phyloP scores from a whole-genome alignment of 202 grass and related monocot species.

The Panicum virgatum region DNA sequence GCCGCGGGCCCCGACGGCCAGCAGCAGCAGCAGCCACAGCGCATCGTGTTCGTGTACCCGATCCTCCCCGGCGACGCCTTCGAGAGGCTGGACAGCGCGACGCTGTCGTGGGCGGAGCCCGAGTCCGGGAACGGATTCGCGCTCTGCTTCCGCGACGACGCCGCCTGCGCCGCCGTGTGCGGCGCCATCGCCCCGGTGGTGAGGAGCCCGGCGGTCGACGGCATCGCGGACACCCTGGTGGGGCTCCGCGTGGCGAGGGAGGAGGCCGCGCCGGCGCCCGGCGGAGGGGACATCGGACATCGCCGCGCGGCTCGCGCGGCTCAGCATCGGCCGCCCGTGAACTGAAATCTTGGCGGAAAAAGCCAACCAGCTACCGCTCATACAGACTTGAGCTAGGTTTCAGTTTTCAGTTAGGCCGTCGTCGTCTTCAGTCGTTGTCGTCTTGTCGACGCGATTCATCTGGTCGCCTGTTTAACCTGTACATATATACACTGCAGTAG shows the following conservation, averaged over 20 bases:
- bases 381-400: no score
- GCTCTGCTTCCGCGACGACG: conserved; percentile 3
- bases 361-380: not conserved
- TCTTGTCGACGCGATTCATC: no score
- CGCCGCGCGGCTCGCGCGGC: not conserved
- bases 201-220: conserved; percentile 18
- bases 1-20: not conserved
- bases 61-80: conserved; percentile 42
- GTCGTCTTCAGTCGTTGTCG: not conserved
- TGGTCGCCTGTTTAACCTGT: not conserved
- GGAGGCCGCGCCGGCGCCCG: not conserved
- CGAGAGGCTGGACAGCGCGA: conserved; percentile 30
- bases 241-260: conserved; percentile 38
- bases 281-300: conserved; percentile 29
- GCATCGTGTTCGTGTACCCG: conserved; percentile 39
- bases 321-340: conserved; percentile 24
- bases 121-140: not conserved
- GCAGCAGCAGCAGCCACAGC: conserved; percentile 21
- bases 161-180: not conserved
- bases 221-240: conserved; percentile 30
- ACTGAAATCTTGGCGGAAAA: not conserved
- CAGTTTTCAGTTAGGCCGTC: not conserved
- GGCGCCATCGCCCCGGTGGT: conserved; percentile 1
- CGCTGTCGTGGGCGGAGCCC: conserved; percentile 18
- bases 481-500: not conserved